Conservation (phyloP, 2,329 filamentous ascomycete genomes). For the Acarospora socialis region DNA sequence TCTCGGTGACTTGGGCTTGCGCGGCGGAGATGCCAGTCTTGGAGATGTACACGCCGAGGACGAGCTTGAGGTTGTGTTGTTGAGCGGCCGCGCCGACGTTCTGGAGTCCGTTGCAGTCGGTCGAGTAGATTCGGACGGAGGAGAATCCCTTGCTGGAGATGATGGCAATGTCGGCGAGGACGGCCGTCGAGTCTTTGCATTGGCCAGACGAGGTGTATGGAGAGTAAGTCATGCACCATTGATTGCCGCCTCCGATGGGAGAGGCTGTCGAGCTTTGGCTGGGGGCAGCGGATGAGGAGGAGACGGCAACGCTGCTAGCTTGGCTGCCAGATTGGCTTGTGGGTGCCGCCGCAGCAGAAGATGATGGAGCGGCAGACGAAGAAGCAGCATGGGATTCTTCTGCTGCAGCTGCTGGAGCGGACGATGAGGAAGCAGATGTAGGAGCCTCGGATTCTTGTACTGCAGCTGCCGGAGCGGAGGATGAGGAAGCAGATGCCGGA, state of each 20-base stretch:
- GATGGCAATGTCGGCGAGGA: conserved; percentile 44
- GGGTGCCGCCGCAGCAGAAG: conserved; percentile 5
- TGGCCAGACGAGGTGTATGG: conserved; percentile 45
- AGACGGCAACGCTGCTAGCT: conserved; percentile 9
- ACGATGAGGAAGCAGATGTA: neutral
- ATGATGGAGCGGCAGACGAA: conserved; percentile 18
- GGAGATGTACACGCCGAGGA: conserved; percentile 79
- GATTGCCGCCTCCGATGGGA: conserved; percentile 24
- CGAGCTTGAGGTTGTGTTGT: conserved; percentile 57
- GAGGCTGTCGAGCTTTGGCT: conserved; percentile 3
- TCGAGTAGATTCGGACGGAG: conserved; percentile 71
- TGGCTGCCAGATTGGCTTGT: too few species aligned
- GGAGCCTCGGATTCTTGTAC: conserved; percentile 13
- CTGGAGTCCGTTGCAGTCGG: conserved; percentile 72
- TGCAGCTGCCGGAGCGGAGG: conserved; percentile 17
- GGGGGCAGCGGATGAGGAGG: conserved; percentile 13
- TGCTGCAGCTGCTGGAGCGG: conserved; percentile 1
- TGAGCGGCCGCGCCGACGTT: conserved; percentile 58
- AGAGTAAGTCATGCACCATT: conserved; percentile 69
- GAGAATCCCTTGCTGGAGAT: conserved; percentile 55
- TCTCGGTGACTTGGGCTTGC: conserved; percentile 57
- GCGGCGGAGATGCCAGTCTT: conserved; percentile 44
- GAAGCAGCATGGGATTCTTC: conserved; percentile 16
- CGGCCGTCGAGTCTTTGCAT: conserved; percentile 50
- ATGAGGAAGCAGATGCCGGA: conserved; percentile 4